Percentiles rank a stretch among this genome's conserved stretches.
Conservation (phyloP, 2,329 filamentous ascomycete species). For the Beauveria sp. region DNA sequence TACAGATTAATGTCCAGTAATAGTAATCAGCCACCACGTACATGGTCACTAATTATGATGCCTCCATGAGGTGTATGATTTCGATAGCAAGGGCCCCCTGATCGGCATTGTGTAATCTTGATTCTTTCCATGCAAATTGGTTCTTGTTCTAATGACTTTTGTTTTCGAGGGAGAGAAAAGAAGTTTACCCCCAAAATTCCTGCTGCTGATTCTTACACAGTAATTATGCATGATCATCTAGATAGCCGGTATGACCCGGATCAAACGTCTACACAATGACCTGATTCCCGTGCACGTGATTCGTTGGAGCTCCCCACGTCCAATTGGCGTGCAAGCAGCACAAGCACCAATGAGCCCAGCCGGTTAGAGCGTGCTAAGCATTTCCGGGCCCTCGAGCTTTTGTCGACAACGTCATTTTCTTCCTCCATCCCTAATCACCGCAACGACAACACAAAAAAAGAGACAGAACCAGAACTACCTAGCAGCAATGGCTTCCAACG, state of each 20-base stretch:
- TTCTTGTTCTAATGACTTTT: background rate
- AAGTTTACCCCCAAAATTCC: too few species aligned
- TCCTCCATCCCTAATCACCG: background rate
- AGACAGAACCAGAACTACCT: background rate
- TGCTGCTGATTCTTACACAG: background rate
- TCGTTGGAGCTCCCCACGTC: background rate
- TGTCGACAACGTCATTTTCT: constrained; percentile 8
- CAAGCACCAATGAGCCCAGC: constrained; percentile 1
- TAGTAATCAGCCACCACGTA: background rate
- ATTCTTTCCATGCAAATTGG: too few species aligned
- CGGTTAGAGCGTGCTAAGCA: background rate
- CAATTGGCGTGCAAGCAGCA: background rate
- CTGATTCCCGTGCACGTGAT: constrained; percentile 11
- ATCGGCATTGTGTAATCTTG: too few species aligned
- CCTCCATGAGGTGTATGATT: background rate
- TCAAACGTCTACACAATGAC: background rate
- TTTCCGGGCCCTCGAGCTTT: background rate
- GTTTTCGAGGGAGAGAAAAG: too few species aligned
- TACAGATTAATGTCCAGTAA: constrained; percentile 9
- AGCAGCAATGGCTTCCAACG: constrained; percentile 41
- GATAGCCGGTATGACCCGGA: constrained; percentile 5
- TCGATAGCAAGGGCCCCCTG: background rate
- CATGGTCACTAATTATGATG: background rate
- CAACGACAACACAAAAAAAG: background rate
- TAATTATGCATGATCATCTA: background rate